Base-by-base conservation (phyloP, 2,329 filamentous ascomycete species). In the Ceratocystis colombiana region DNA sequence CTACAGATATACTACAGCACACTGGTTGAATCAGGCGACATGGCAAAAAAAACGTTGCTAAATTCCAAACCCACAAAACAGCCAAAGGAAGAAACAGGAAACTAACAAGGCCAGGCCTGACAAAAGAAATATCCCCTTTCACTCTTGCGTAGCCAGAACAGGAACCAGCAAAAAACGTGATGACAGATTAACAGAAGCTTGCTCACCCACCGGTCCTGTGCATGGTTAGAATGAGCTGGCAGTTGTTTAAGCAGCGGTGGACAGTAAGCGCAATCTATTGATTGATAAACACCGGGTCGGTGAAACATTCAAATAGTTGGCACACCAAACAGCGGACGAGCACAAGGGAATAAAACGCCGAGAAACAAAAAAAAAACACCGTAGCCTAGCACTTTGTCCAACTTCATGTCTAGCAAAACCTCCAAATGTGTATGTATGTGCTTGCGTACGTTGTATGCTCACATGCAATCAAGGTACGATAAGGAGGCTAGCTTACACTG, bases 11-110 rank as follows among this genome's bases (percentile, higher is more conserved):
- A 46, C 25, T 50, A 64, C 46, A 20, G 5, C 20, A 44, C 28
- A 48, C 22, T 10, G 50, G 20, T 20, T 46, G 44, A 48, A 50
- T 25, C 28, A 37, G 55, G 28, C 28, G 55, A 37, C 2, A 37
- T 33, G 5, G 33, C 17, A 61, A 61, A 62, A 66, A 46, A 53
- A 46, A 65, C 55, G 25, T 37, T 66, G 65, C 46, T 63, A 62
- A 66, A 66, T 63, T 53, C 45, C 20, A 66, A 53, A 25, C 59
- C 61, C 61, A 66, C 33, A 20, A 59, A 53, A 57, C 22, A 65
- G 45, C 63, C 41, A 12, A 30, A 57, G 55, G 20, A 48, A 7
- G 61, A 41, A 45, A 33, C 25, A 57, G 0, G 33, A 61, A 61
- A 59, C 61, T 48, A 33, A 53, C 15, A 55, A 64, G n/a, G 57